Conservation (phyloP, 768 basidiomycete species). For the Gymnopilus dilepis region DNA sequence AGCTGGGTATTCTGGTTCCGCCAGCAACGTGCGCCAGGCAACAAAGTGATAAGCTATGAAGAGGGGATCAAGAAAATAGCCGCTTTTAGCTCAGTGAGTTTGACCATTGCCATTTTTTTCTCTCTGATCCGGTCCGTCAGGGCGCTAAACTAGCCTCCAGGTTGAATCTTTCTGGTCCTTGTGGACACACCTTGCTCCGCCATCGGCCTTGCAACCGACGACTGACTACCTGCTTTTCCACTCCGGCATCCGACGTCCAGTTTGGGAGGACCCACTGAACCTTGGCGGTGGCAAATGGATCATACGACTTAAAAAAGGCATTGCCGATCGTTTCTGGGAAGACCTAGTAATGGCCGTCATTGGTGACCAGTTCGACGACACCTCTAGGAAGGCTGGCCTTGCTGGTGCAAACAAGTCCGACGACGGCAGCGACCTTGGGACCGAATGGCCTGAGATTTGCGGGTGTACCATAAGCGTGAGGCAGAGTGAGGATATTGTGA, state of each 20-base stretch:
- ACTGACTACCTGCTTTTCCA: constrained; percentile 97
- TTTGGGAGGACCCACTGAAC: constrained; percentile 97
- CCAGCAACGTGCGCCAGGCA: constrained; percentile 88
- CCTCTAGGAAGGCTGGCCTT: constrained; percentile 34
- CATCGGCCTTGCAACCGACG: constrained; percentile 83
- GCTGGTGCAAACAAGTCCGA: constrained; percentile 39
- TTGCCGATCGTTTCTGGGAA: constrained; percentile 92
- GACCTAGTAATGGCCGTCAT: constrained; percentile 85
- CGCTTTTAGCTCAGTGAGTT: constrained; percentile 82
- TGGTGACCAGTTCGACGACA: constrained; percentile 86
- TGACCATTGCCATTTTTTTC: constrained; percentile 4
- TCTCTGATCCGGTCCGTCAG: background rate
- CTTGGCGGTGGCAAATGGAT: constrained; percentile 93
- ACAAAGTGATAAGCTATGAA: constrained; percentile 90
- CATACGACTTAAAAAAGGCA: constrained; percentile 87
- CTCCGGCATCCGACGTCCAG: constrained; percentile 80
- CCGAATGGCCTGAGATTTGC: constrained; percentile 83
- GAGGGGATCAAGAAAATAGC: constrained; percentile 94
- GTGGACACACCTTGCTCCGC: constrained; percentile 88
- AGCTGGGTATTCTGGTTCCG: constrained; percentile 95
- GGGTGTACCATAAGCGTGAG: constrained; percentile 95
- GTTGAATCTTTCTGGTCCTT: constrained; percentile 97
- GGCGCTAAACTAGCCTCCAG: constrained; percentile 39
- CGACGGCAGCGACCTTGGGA: constrained; percentile 44
- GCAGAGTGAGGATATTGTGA: constrained; percentile 92